phyloP scores from a whole-genome alignment of 225 moss, liverwort and hornwort species.

The Antitrichia curtipendula region DNA sequence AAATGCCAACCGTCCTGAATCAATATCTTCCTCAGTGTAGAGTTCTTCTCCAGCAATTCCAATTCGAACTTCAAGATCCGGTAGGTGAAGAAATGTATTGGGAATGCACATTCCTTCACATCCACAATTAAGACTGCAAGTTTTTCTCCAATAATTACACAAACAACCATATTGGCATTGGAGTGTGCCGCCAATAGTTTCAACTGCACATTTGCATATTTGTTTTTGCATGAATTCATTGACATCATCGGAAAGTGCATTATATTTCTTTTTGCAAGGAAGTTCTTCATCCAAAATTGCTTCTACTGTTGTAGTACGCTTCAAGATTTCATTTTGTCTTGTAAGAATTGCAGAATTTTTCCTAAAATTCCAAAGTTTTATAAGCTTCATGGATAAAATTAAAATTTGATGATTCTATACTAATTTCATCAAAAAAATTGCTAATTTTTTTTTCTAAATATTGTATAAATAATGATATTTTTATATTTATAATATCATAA shows the following conservation, averaged over 20 bases:
- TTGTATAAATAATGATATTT: not conserved
- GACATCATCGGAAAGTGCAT: not conserved
- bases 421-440: not conserved
- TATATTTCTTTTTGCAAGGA: not conserved
- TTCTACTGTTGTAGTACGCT: not conserved
- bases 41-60: slow-evolving; percentile 24
- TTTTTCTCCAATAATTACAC: not conserved
- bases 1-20: not conserved
- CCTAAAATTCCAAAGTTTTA: slow-evolving; percentile 1
- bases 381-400: not conserved
- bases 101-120: slow-evolving; percentile 23
- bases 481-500: not conserved
- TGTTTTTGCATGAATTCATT: slow-evolving; percentile 8
- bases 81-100: slow-evolving; percentile 14
- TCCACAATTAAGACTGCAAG: slow-evolving; percentile 2
- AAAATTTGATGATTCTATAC: not conserved
- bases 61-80: not conserved
- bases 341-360: not conserved
- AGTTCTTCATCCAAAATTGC: not conserved
- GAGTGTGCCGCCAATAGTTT: not conserved
- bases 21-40: slow-evolving; percentile 6
- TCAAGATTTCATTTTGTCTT: not conserved
- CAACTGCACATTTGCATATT: not conserved
- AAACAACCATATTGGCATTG: slow-evolving; percentile 34
- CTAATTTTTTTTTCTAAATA: not conserved